phyloP scores from a whole-genome alignment of 1,284 basidiomycete species.

The Fomitopsis pinicola region DNA sequence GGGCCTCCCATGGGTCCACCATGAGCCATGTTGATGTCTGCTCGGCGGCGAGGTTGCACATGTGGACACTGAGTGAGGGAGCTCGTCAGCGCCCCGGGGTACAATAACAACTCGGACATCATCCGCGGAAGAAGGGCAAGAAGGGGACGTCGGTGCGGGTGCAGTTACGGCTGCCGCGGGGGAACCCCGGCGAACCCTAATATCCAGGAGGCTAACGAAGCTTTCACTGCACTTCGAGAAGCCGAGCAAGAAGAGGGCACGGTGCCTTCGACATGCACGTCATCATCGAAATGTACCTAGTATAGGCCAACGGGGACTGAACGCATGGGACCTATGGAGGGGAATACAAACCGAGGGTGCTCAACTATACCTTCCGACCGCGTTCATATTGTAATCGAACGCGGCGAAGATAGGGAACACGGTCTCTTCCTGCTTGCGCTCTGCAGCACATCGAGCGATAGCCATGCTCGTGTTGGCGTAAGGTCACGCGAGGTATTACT shows the following conservation, averaged over 20 bases:
- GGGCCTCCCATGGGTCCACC: conserved; percentile 97
- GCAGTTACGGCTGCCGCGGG: background rate
- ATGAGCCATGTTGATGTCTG: conserved; percentile 80
- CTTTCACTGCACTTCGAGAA: background rate
- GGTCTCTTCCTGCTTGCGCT: background rate
- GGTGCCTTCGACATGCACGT: too few relatives aligned
- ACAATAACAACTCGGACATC: background rate
- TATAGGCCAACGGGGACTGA: too few relatives aligned
- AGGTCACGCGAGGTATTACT: background rate
- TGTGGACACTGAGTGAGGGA: conserved; percentile 58
- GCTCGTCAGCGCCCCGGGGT: background rate
- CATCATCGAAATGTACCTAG: too few relatives aligned
- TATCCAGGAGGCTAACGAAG: background rate
- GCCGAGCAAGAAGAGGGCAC: background rate
- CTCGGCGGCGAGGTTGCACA: conserved; percentile 86
- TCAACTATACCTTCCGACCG: background rate
- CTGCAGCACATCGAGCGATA: background rate
- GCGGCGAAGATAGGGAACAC: background rate
- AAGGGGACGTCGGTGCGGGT: background rate
- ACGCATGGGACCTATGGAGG: too few relatives aligned
- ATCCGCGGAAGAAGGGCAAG: background rate
- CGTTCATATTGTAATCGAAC: background rate
- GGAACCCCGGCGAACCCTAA: background rate
- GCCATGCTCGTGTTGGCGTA: background rate
- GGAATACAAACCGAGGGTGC: background rate